phyloP scores from a whole-genome alignment of 2,329 filamentous ascomycete genomes.

The Paraphoma sp. region DNA sequence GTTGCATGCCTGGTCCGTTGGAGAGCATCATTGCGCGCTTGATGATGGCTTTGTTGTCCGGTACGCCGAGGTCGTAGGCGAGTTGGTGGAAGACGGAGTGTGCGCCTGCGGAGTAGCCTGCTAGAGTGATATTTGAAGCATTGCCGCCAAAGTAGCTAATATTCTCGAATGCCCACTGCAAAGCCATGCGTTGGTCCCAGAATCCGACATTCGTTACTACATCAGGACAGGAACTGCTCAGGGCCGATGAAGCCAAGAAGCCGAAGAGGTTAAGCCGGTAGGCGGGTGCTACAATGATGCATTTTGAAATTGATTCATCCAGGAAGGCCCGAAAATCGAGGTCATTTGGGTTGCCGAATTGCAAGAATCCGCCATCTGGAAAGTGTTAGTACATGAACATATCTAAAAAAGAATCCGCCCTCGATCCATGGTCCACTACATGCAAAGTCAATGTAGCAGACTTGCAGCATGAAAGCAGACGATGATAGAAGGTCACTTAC shows the following conservation, averaged over 20 bases:
- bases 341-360: constrained; percentile 61
- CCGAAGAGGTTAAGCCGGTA: constrained; percentile 65
- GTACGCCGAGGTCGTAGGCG: constrained; percentile 61
- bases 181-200: constrained; percentile 63
- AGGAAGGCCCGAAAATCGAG: constrained; percentile 55
- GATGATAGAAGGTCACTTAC: constrained; percentile 41
- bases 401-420: neutral
- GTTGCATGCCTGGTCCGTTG: constrained; percentile 61
- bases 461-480: no score
- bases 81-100: constrained; percentile 65
- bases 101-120: constrained; percentile 63
- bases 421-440: no score
- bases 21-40: constrained; percentile 61
- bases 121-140: constrained; percentile 58
- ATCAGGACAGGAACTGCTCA: constrained; percentile 47
- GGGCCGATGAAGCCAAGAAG: constrained; percentile 59
- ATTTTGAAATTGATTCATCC: constrained; percentile 53
- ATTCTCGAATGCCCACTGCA: constrained; percentile 63
- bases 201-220: constrained; percentile 60
- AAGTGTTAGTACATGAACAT: constrained; percentile 1
- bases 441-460: no score
- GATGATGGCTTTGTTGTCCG: constrained; percentile 55
- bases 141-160: constrained; percentile 61
- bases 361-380: constrained; percentile 62
- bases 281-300: constrained; percentile 62